Evolutionary conservation across 2,329 filamentous ascomycete genomes (phyloP), one percentile per base, ranked within the genome.

Genomic region (Chaetomium sp.): DNA sequence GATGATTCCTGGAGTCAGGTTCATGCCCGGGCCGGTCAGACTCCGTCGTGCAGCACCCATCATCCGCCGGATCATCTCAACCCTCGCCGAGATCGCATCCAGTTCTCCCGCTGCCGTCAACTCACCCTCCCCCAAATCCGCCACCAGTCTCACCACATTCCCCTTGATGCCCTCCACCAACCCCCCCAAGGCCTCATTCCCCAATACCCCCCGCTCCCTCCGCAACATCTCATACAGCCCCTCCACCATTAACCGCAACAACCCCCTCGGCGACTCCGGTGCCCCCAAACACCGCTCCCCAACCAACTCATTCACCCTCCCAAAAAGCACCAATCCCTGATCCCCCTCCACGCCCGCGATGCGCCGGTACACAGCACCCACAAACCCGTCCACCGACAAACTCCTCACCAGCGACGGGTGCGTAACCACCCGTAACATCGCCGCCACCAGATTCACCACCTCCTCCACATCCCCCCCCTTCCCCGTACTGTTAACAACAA

Each of bases 191-290:
- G 33, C 53, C 27, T 61, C 59, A 14, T 59, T 49, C 1, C 59
- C 27, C 1, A 59, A 47, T 10, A 37, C 40, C 12, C 49, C 55
- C 4, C 57, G 56, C 49, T 61, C 59, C 5, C 57, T 54, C 6
- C 49, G 52, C 10, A 61, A 47, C 1, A 61, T 19, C 19, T 59
- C 42, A 41, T 56, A 38, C 5, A 58, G 48, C 11, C 54, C 34
- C 8, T 19, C 44, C 5, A 45, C 40, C 1, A 56, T 6, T 27
- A 27, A 27, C 19, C 19, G 19, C 19, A 27, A 27, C 19, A 27
- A 27, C 19, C 19, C 19, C 19, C 19, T 27, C 19, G 19, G 3
- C 19, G 19, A 27, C 19, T 27, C 19, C 19, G 19, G 19, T 27
- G 19, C 19, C 19, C 19, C 19, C 19, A 27, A 27, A 27, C 19